phyloP scores from a whole-genome alignment of 768 basidiomycete genomes.

The Lyophyllum atratum region DNA sequence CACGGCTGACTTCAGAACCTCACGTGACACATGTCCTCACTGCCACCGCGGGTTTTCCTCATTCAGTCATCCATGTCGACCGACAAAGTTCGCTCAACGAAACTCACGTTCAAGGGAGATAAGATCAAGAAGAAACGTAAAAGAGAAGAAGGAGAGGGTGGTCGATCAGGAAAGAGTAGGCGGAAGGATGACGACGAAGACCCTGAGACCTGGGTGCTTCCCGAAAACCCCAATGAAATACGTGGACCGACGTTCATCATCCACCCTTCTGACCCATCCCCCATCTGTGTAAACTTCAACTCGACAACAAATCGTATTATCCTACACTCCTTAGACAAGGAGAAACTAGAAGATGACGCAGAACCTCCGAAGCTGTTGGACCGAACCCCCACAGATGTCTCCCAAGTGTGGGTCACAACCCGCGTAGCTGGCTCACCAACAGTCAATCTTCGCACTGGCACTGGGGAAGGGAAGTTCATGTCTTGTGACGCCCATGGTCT shows the following conservation, averaged over 20 bases:
- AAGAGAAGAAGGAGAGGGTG: slow-evolving; percentile 55
- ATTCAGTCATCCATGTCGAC: slow-evolving; percentile 33
- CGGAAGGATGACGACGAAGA: slow-evolving; percentile 61
- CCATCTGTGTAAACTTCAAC: slow-evolving; percentile 78
- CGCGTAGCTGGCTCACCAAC: slow-evolving; percentile 82
- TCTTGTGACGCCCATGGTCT: slow-evolving; percentile 86
- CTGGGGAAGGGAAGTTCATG: slow-evolving; percentile 89
- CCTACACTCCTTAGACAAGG: slow-evolving; percentile 65
- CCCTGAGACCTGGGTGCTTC: slow-evolving; percentile 79
- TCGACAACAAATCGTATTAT: slow-evolving; percentile 73
- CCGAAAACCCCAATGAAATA: slow-evolving; percentile 69
- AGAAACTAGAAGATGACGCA: slow-evolving; percentile 46
- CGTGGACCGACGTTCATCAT: slow-evolving; percentile 87
- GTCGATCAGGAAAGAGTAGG: slow-evolving; percentile 43
- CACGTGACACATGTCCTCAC: slow-evolving; percentile 31
- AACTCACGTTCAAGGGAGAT: slow-evolving; percentile 89
- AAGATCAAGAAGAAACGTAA: slow-evolving; percentile 83
- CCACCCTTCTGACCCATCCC: slow-evolving; percentile 79
- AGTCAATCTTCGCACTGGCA: slow-evolving; percentile 83
- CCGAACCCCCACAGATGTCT: slow-evolving; percentile 75
- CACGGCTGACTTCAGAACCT: slow-evolving; percentile 31
- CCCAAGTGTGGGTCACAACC: slow-evolving; percentile 91
- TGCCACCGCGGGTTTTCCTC: too few relatives aligned
- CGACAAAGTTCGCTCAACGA: slow-evolving; percentile 63
- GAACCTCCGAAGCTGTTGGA: slow-evolving; percentile 54